Percentiles rank a stretch among this genome's conserved stretches.
These are phyloP conservation scores for Chaetomium sp. DNA, from an alignment of 2,329 filamentous ascomycete genomes.

Conservation along the genomic window DNA sequence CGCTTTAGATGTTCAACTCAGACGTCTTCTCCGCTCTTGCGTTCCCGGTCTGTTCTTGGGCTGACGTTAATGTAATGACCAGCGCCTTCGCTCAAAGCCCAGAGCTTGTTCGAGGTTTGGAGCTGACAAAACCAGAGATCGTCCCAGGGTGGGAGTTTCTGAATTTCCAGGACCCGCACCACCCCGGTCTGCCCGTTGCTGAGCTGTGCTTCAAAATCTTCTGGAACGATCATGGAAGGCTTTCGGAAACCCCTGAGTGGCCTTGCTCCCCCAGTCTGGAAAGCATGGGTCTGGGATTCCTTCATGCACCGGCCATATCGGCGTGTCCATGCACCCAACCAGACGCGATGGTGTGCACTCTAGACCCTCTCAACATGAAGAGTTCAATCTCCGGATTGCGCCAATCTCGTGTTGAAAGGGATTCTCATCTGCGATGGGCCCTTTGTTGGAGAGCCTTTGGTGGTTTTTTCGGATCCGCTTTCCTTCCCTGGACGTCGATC, in stretches of 20 bases:
- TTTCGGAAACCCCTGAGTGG: conserved; percentile 12
- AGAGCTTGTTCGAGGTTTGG: neutral
- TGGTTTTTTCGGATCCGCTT: neutral
- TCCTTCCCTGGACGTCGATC: neutral
- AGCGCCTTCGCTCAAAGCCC: neutral
- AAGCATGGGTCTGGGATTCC: conserved; percentile 4
- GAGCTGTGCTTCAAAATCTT: conserved; percentile 11
- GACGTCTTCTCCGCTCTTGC: too few species aligned
- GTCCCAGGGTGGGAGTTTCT: conserved; percentile 4
- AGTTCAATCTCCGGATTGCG: conserved; percentile 7
- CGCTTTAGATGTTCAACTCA: too few species aligned
- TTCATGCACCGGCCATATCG: conserved; percentile 17
- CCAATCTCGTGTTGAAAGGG: conserved; percentile 13
- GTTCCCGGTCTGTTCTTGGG: too few species aligned
- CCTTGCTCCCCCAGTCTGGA: conserved; percentile 10
- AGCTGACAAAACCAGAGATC: conserved; percentile 12
- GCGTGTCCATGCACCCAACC: conserved; percentile 13
- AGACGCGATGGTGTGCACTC: neutral
- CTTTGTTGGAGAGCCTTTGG: neutral
- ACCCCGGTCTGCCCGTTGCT: too few species aligned
- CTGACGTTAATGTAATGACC: too few species aligned
- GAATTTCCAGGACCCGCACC: neutral
- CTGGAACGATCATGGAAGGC: conserved; percentile 23
- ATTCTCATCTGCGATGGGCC: neutral
- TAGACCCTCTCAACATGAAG: neutral